Evolutionary conservation across 1,284 basidiomycete genomes (phyloP).

Genomic region (Ustilago trichophora): DNA sequence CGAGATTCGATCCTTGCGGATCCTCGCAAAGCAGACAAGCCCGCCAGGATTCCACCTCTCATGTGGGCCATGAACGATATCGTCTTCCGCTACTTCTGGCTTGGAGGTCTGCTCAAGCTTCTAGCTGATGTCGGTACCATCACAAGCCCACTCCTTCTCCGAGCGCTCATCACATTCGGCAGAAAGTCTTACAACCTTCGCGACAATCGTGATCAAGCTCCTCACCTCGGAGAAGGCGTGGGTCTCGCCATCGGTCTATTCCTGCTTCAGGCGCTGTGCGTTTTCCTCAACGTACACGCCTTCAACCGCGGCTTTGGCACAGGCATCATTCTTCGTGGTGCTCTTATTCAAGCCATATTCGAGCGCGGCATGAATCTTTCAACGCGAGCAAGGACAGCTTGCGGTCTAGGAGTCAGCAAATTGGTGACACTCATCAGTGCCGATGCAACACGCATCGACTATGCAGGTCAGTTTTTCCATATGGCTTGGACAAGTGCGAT

Average conservation of each 20-base stretch:
- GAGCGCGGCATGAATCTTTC: slow-evolving; percentile 33
- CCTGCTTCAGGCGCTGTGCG: slow-evolving; percentile 31
- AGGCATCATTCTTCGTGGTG: slow-evolving; percentile 33
- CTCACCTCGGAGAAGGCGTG: slow-evolving; percentile 74
- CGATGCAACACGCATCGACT: slow-evolving; percentile 45
- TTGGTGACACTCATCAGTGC: slow-evolving; percentile 78
- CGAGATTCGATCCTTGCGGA: neutral
- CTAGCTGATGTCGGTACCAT: slow-evolving; percentile 24
- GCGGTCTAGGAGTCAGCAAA: slow-evolving; percentile 71
- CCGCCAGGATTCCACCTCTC: slow-evolving; percentile 21
- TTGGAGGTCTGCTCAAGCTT: slow-evolving; percentile 40
- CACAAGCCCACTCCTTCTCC: slow-evolving; percentile 44
- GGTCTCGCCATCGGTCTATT: slow-evolving; percentile 74
- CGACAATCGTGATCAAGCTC: slow-evolving; percentile 55
- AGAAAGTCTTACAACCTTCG: slow-evolving; percentile 73
- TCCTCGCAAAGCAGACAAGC: slow-evolving; percentile 15
- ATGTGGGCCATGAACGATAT: slow-evolving; percentile 40
- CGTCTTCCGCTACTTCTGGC: slow-evolving; percentile 36
- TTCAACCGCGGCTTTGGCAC: slow-evolving; percentile 40
- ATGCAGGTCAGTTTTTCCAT: slow-evolving; percentile 40
- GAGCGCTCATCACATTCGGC: slow-evolving; percentile 79
- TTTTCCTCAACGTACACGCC: slow-evolving; percentile 41
- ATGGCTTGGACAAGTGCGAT: slow-evolving; percentile 43
- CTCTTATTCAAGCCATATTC: slow-evolving; percentile 40
- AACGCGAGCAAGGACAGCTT: slow-evolving; percentile 14